These are phyloP conservation scores for Alternaria triticimaculans DNA, from an alignment of 2,329 filamentous ascomycete genomes.

Conservation along the genomic window DNA sequence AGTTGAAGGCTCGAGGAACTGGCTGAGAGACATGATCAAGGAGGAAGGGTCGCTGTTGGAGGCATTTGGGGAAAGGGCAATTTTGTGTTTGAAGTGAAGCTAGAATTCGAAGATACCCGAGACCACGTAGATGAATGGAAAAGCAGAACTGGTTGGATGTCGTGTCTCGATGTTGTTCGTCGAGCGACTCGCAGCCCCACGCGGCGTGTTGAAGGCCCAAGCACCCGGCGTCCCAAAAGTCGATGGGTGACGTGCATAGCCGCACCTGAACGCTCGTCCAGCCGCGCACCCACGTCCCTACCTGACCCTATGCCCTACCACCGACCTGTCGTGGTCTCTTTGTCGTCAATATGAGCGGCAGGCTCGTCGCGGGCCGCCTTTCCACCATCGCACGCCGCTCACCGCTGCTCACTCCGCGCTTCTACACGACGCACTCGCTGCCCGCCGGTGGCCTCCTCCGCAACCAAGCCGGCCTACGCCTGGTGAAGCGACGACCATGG, in stretches of 20 bases:
- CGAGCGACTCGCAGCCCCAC: conserved; percentile 7
- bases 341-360: conserved; percentile 66
- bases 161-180: neutral
- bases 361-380: conserved; percentile 77
- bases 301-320: conserved; percentile 25
- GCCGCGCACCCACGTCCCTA: conserved; percentile 3
- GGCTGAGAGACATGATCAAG: conserved; percentile 77
- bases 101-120: neutral
- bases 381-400: conserved; percentile 70
- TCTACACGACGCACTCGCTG: conserved; percentile 41
- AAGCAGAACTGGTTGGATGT: neutral
- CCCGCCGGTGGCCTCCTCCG: conserved; percentile 49
- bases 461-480: conserved; percentile 42
- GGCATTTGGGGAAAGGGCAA: conserved; percentile 79
- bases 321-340: conserved; percentile 12
- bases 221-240: conserved; percentile 13
- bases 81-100: conserved; percentile 66
- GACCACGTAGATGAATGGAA: neutral
- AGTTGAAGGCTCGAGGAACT: conserved; percentile 80
- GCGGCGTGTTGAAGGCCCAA: conserved; percentile 14
- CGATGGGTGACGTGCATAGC: conserved; percentile 25
- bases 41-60: conserved; percentile 74
- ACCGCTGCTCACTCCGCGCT: conserved; percentile 66
- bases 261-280: conserved; percentile 9
- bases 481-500: conserved; percentile 67